Base-by-base conservation (phyloP, 352 stramenopile genomes). In the Lagenidium giganteum region DNA sequence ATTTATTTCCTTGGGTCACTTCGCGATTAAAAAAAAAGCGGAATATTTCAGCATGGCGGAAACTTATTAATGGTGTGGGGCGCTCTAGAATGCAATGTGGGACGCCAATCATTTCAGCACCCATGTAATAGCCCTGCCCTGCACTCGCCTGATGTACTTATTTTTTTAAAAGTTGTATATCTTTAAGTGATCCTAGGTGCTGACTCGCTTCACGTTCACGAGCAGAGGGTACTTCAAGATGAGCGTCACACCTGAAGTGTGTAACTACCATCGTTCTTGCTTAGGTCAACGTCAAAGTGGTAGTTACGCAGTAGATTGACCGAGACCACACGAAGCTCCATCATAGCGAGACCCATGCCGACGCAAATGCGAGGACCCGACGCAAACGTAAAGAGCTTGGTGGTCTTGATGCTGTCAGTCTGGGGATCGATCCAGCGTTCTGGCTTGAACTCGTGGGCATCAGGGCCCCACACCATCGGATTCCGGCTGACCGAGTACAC, bases 401-500 rank as follows among this genome's bases (percentile, higher is more conserved):
- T 48, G 3, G 44, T 18, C 23, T 45, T 33, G 20, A 50, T 31
- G 33, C 51, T 55, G 11, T 28, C 25, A 2, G 26, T 57, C 1
- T 8, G 12, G 1, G 18, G 13, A 16, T 67, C 65, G 25, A 87
- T 60, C 64, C 65, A 87, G 4, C 77, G 62, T 35, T 87, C 70
- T 2, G 78, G 78, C 37, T 67, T 75, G 49, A 84, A 83, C 45
- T 82, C 70, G 18, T 47, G 51, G 1, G 70, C 70, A 28, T 90
- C 72, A 8, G 44, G 12, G 14, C 69, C 73, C 73, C 78, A 88
- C 11, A 68, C 20, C 2, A 24, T 36, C 21, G 31, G 30, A 4
- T 43, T 43, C 8, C 62, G 39, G n/a, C 54, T 57, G 42, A 77
- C 67, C 4, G 43, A 41, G 39, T 69, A 79, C 9, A 44, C 33